Evolutionary conservation across 345 rosid genomes (phyloP).

Genomic region (Streptanthus diversifolius): DNA sequence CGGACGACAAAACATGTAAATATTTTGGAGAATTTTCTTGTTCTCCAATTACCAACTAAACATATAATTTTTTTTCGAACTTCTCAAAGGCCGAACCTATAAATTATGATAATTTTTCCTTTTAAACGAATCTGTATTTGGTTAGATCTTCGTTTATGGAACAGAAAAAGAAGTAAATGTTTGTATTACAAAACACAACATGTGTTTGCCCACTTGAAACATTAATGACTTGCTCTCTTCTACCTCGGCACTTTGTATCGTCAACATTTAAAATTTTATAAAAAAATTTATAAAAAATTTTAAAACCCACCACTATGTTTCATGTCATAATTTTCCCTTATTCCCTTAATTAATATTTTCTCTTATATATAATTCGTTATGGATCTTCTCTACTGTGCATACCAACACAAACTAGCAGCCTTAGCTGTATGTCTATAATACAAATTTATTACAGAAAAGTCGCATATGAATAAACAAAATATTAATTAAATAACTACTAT

Average conservation of each 20-base stretch:
- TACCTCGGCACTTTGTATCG: constrained; percentile 32
- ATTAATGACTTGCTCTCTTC: constrained; percentile 35
- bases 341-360: too few species aligned
- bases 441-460: constrained; percentile 5
- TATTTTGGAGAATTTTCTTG: background rate
- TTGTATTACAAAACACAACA: constrained; percentile 25
- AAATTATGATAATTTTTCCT: background rate
- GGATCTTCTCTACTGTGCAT: constrained; percentile 13
- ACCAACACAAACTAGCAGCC: constrained; percentile 23
- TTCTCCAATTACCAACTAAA: background rate
- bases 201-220: constrained; percentile 35
- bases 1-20: background rate
- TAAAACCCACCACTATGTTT: constrained; percentile 26
- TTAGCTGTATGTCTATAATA: constrained; percentile 29
- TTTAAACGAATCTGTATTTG: background rate
- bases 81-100: background rate
- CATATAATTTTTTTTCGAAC: background rate
- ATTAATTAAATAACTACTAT: background rate
- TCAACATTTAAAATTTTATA: constrained; percentile 22
- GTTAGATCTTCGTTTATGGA: constrained; percentile 1
- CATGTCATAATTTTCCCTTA: constrained; percentile 21
- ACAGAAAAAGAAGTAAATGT: background rate
- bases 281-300: background rate
- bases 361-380: background rate
- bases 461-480: background rate